Base-by-base conservation (phyloP, 2,329 filamentous ascomycete species). In the Curvularia sp. region DNA sequence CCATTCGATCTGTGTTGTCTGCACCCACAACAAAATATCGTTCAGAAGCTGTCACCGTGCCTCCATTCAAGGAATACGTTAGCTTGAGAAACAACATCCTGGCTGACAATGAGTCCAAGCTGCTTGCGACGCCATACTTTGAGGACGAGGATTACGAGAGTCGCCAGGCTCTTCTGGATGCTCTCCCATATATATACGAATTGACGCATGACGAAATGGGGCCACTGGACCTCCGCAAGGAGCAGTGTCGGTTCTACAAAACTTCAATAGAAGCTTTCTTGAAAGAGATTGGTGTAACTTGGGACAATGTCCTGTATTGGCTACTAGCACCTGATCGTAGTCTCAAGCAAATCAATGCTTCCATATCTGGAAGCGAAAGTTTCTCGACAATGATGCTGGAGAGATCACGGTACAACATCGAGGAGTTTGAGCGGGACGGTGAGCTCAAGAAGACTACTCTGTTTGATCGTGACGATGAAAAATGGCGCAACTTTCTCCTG, bases 1-100 rank as follows among this genome's bases (percentile, higher is more conserved):
- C 49, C 24, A 35, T 35, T 47, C 63, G 46, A 43, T 65, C 55
- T 5, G 20, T 22, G 38, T 57, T 56, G 54, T 59, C 41, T 26
- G 62, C 39, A 33, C 55, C 53, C 7, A 56, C 38, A 9, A 75
- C 64, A 22, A 58, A 33, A 20, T 71, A 68, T 53, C 60, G 51
- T 22, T 60, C 65, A 4, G 59, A 58, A 13, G 61, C 61, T 33
- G 48, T 67, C 12, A 30, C 53, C 1, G 60, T 80, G 22, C 80
- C 80, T 2, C 58, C 57, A 9, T 81, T 79, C 62, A 75, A 71
- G 2, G 77, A 80, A 56, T 81, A 79, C 58, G 75, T 79, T n/a
- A 75, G 68, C 39, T 66, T 82, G 43, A 75, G 72, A 49, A 63
- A 75, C 39, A 82, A 78, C 54, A 66, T 82, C 3, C 74, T 82